Evolutionary conservation across 331 rosid species (phyloP).

Genomic region (Spiraea crenata): DNA sequence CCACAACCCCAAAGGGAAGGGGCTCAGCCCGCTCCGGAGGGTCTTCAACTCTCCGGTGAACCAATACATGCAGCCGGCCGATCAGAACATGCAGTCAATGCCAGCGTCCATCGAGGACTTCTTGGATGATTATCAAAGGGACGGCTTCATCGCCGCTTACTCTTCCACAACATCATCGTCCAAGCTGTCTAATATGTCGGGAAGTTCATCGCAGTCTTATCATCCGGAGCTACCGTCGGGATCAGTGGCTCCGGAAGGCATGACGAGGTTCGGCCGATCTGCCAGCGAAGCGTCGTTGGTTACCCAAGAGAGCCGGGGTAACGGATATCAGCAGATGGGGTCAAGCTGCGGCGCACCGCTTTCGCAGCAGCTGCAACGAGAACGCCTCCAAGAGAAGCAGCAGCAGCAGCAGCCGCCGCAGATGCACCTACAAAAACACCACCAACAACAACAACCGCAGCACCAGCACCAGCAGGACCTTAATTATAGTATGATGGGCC

Average conservation of each 20-base stretch:
- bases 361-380: conserved; percentile 56
- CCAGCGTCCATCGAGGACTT: conserved; percentile 64
- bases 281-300: conserved; percentile 44
- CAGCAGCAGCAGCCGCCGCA: conserved; percentile 34
- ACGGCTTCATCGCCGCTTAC: conserved; percentile 21
- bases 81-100: conserved; percentile 43
- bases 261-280: conserved; percentile 36
- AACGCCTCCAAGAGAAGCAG: conserved; percentile 57
- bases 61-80: conserved; percentile 54
- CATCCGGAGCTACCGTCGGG: background rate
- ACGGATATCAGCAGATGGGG: conserved; percentile 36
- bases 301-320: conserved; percentile 40
- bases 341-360: conserved; percentile 31
- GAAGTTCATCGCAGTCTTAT: conserved; percentile 37
- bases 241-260: too few relatives aligned
- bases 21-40: conserved; percentile 81
- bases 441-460: conserved; percentile 16
- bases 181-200: conserved; percentile 28
- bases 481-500: conserved; percentile 42
- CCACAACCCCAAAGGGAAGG: conserved; percentile 59
- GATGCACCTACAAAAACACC: conserved; percentile 25
- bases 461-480: conserved; percentile 30
- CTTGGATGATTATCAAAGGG: conserved; percentile 57
- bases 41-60: conserved; percentile 68
- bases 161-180: background rate